phyloP scores from a whole-genome alignment of 2,329 filamentous ascomycete species.

The Aspergillus sp. region DNA sequence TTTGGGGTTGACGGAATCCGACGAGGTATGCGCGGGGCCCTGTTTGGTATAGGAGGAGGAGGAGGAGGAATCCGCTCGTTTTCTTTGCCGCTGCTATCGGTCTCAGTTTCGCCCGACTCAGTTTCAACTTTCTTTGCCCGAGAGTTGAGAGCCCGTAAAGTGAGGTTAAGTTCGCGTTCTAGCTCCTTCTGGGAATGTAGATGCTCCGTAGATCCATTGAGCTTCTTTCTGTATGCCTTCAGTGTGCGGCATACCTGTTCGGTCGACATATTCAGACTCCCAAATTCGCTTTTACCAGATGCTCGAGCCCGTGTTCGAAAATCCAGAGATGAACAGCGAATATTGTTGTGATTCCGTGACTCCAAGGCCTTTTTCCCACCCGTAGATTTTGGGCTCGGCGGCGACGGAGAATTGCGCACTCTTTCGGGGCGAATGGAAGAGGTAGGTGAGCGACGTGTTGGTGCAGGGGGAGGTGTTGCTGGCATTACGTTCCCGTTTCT shows the following conservation, averaged over 20 bases:
- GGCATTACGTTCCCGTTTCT: slow-evolving; percentile 32
- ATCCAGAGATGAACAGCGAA: slow-evolving; percentile 51
- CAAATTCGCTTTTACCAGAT: slow-evolving; percentile 41
- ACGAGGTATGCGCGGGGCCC: slow-evolving; percentile 27
- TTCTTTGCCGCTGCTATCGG: slow-evolving; percentile 42
- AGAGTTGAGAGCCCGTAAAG: slow-evolving; percentile 34
- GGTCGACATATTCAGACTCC: slow-evolving; percentile 52
- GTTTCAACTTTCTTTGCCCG: slow-evolving; percentile 31
- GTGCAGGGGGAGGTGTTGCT: slow-evolving; percentile 31
- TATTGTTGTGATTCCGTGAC: slow-evolving; percentile 32
- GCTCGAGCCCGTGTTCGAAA: slow-evolving; percentile 49
- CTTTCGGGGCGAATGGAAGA: slow-evolving; percentile 26
- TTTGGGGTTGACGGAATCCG: slow-evolving; percentile 40
- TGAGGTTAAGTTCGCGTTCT: slow-evolving; percentile 56
- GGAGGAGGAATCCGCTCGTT: slow-evolving; percentile 26
- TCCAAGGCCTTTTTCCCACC: slow-evolving; percentile 29
- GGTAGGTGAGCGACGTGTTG: slow-evolving; percentile 33
- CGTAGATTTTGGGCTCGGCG: slow-evolving; percentile 37
- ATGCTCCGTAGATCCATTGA: slow-evolving; percentile 49
- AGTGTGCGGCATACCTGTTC: slow-evolving; percentile 60
- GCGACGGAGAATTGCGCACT: slow-evolving; percentile 39
- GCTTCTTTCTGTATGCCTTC: slow-evolving; percentile 59
- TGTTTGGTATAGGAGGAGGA: slow-evolving; percentile 24
- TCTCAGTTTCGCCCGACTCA: slow-evolving; percentile 31
- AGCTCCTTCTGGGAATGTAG: slow-evolving; percentile 55